These are phyloP conservation scores for Antitrichia curtipendula DNA, from an alignment of 225 moss, liverwort and hornwort genomes.

Conservation along the genomic window DNA sequence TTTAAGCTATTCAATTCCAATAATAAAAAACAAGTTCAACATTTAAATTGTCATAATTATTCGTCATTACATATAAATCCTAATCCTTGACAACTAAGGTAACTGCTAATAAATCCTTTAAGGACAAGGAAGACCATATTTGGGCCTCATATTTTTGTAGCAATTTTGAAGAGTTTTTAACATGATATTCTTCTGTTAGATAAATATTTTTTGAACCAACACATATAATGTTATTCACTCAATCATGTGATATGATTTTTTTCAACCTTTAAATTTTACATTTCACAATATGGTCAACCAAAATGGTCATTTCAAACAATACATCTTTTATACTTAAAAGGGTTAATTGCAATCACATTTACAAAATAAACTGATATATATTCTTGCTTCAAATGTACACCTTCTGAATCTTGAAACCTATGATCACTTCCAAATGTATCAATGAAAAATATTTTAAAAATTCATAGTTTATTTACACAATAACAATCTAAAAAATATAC, in stretches of 20 bases:
- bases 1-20: not conserved
- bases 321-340: not conserved
- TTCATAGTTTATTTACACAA: not conserved
- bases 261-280: not conserved
- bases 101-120: not conserved
- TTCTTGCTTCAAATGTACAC: not conserved
- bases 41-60: not conserved
- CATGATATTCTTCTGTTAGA: not conserved
- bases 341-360: not conserved
- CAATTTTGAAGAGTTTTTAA: rapidly evolving
- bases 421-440: not conserved
- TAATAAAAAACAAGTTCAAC: not conserved
- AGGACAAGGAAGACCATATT: not conserved
- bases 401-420: not conserved
- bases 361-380: not conserved
- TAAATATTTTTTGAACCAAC: not conserved
- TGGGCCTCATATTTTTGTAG: not conserved
- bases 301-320: not conserved
- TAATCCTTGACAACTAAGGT: rapidly evolving
- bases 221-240: not conserved
- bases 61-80: not conserved
- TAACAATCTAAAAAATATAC: not conserved
- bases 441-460: not conserved
- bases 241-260: not conserved
- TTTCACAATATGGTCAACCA: not conserved